Percentiles rank a stretch among this genome's conserved stretches.
Conservation (phyloP, 1,284 basidiomycete species). For the Psilocybe mexicana region DNA sequence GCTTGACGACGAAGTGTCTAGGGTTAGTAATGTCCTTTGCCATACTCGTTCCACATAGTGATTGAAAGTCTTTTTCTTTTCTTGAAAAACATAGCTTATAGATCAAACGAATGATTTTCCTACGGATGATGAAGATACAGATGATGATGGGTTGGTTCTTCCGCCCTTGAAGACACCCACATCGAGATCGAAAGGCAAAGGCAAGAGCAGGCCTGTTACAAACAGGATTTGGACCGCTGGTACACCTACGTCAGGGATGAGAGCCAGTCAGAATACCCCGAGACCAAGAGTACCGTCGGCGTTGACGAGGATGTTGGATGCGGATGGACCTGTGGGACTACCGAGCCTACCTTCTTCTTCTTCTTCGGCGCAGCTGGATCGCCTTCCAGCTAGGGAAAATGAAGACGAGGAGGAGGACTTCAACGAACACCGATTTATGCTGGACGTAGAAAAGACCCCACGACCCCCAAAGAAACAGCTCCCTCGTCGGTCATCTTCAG, state of each 20-base stretch:
- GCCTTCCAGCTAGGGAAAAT: not conserved
- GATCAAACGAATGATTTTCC: slow-evolving; percentile 26
- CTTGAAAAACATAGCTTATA: slow-evolving; percentile 20
- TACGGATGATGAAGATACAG: slow-evolving; percentile 24
- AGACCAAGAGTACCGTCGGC: slow-evolving; percentile 21
- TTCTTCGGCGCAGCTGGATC: slow-evolving; percentile 4
- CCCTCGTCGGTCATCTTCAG: not conserved
- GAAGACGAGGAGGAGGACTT: not conserved
- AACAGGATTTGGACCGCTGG: slow-evolving; percentile 29
- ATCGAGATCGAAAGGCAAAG: not conserved
- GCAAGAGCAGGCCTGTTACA: slow-evolving; percentile 20
- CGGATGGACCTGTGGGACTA: slow-evolving; percentile 20
- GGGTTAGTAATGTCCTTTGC: slow-evolving; percentile 14
- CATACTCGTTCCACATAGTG: not conserved
- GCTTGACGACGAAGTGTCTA: slow-evolving; percentile 23
- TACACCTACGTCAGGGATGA: slow-evolving; percentile 17
- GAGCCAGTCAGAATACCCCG: not conserved
- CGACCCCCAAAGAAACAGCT: slow-evolving; percentile 3
- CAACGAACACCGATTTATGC: not conserved
- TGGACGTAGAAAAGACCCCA: slow-evolving; percentile 12
- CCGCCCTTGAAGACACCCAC: slow-evolving; percentile 21
- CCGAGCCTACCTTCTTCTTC: slow-evolving; percentile 19
- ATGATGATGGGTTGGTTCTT: not conserved
- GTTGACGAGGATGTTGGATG: slow-evolving; percentile 14
- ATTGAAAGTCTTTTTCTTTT: not conserved